Percentiles rank a stretch among this genome's conserved stretches.
Conservation (phyloP, 257 asterid genomes). For the Agastache rugosa region DNA sequence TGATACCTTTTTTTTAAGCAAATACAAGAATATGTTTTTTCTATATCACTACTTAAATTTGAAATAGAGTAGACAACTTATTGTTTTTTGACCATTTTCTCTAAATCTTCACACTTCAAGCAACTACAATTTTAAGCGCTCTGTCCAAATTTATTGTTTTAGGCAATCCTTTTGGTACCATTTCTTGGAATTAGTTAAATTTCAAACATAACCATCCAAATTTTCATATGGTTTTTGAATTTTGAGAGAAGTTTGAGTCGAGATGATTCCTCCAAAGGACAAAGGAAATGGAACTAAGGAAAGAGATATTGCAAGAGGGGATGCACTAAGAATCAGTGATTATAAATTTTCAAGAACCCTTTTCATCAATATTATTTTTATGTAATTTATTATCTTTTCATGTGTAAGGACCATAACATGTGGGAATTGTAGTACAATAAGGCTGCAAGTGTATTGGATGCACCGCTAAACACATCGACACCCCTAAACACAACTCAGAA, state of each 20-base stretch:
- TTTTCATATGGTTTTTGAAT: neutral
- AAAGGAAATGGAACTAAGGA: neutral
- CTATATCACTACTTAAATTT: no score
- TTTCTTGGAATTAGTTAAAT: neutral
- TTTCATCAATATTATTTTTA: neutral
- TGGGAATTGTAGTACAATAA: neutral
- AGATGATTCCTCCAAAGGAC: neutral
- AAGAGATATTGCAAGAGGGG: neutral
- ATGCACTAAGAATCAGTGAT: neutral
- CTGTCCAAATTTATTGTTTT: neutral
- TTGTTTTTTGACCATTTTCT: no score
- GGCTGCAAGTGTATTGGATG: conserved; percentile 3
- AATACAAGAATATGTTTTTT: no score
- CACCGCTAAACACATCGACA: neutral
- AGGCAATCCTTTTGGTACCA: neutral
- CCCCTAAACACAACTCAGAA: neutral
- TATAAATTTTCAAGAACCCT: neutral
- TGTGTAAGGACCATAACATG: neutral
- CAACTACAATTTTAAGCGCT: neutral
- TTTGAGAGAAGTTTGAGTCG: neutral
- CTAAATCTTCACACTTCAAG: no score
- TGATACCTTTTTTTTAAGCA: no score
- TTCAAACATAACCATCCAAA: neutral
- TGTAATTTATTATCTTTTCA: neutral
- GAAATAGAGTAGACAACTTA: no score